phyloP scores from a whole-genome alignment of 2,329 filamentous ascomycete species.

The Orbilia ellipsospora region DNA sequence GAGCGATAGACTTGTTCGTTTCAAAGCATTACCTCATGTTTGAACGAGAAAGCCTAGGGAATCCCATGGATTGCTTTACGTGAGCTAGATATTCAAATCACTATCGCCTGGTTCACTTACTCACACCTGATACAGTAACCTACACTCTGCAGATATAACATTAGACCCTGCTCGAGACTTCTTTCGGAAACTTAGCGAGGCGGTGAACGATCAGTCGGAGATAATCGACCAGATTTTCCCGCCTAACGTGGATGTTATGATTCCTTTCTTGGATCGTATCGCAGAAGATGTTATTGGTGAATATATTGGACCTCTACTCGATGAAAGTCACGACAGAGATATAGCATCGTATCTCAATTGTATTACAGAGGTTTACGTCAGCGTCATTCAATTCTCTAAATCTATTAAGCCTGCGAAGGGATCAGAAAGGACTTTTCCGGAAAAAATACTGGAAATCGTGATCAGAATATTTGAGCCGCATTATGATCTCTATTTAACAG shows the following conservation, averaged over 20 bases:
- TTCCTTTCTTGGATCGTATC: constrained; percentile 82
- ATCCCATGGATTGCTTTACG: constrained; percentile 82
- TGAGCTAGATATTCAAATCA: constrained; percentile 60
- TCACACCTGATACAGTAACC: constrained; percentile 36
- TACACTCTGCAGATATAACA: constrained; percentile 46
- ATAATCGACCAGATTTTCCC: constrained; percentile 87
- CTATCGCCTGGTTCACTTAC: background rate
- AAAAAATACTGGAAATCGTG: constrained; percentile 75
- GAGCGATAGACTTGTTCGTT: constrained; percentile 84
- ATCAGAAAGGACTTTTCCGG: constrained; percentile 68
- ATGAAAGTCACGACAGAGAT: constrained; percentile 82
- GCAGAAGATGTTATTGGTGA: constrained; percentile 84
- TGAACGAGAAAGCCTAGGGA: constrained; percentile 76
- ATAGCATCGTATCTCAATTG: constrained; percentile 83
- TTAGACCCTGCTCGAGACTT: constrained; percentile 83
- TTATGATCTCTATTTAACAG: constrained; percentile 89
- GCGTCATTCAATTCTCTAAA: constrained; percentile 80
- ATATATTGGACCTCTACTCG: constrained; percentile 85
- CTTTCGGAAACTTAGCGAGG: constrained; percentile 77
- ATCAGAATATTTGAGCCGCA: constrained; percentile 86
- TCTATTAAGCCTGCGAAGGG: constrained; percentile 75
- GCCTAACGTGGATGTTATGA: constrained; percentile 75
- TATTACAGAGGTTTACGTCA: constrained; percentile 87
- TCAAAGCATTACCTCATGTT: constrained; percentile 87
- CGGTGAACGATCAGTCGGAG: constrained; percentile 82